Evolutionary conservation across 495 filamentous ascomycete species (phyloP), one percentile per base, ranked within the genome.

Genomic region (Penicillium paxilli): DNA sequence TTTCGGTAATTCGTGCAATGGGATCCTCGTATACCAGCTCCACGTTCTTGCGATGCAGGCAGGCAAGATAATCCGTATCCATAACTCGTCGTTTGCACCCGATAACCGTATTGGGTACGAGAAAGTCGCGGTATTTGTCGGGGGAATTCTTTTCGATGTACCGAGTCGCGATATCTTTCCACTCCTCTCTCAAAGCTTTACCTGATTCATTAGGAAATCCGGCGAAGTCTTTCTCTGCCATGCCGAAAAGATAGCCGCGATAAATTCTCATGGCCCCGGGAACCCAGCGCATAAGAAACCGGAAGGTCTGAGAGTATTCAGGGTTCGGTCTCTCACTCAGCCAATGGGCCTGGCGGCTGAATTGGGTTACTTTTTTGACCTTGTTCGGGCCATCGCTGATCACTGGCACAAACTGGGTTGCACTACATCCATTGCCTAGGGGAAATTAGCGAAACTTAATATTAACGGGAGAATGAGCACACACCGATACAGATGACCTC

Each of bases 401-500:
- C 20, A 53, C 51, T 12, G 75, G 76, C 14, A 77, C 69, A 20
- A 73, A 69, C 38, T 78, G 76, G 7, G 73, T 71, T 11, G 74
- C 76, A 48, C 71, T 73, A 53, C 74, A 77, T 25, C 70, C 69
- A 28, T 70, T 73, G 28, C 58, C 58, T 71, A 46, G 8, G 4
- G 38, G 19, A 26, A 22, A 30, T 46, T n/a, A 41, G 51, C 37
- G 41, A 10, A 17, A 17, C n/a, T 24, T 23, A 5, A 28, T 12
- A 23, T 19, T 10, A n/a, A n/a, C n/a, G 25, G 25, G 10, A 28
- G 4, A 28, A 28, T 28, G 25, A 28, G 25, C 8, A 54, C 49
- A 71, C 51, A 69, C 83, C 83, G 44, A 87, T 79, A 40, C 84
- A 68, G 19, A 77, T 78, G 3, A 84, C 76, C 20, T 79, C 75